These are phyloP conservation scores for Sugiyamaella pinicola DNA, from an alignment of 1,139 yeast genomes.

Conservation along the genomic window DNA sequence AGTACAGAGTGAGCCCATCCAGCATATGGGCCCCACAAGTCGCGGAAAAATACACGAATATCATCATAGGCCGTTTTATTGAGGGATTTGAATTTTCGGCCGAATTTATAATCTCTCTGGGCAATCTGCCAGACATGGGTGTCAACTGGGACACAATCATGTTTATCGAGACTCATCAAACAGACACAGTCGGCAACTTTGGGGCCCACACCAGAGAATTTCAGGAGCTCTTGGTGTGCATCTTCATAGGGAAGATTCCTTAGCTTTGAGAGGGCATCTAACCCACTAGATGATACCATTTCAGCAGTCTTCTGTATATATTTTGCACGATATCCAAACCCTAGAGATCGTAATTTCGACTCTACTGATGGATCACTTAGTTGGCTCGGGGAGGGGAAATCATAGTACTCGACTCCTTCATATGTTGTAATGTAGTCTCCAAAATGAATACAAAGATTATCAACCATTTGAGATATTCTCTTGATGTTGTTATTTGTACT, in stretches of 20 bases:
- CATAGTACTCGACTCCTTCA: conserved; percentile 61
- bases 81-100: conserved; percentile 48
- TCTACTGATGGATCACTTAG: conserved; percentile 51
- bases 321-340: conserved; percentile 93
- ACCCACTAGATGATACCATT: conserved; percentile 40
- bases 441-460: conserved; percentile 67
- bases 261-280: conserved; percentile 40
- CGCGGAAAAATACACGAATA: conserved; percentile 62
- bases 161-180: conserved; percentile 87
- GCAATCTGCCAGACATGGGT: conserved; percentile 97
- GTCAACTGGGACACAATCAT: conserved; percentile 90
- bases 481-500: conserved; percentile 95
- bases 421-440: conserved; percentile 63
- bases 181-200: conserved; percentile 97
- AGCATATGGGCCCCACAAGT: conserved; percentile 85
- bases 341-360: conserved; percentile 53
- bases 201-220: conserved; percentile 91
- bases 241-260: conserved; percentile 54
- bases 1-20: conserved; percentile 98
- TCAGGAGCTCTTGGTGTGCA: conserved; percentile 65
- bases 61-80: conserved; percentile 61
- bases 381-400: conserved; percentile 70
- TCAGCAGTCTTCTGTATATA: conserved; percentile 80
- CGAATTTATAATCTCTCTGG: conserved; percentile 70
- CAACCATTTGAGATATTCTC: conserved; percentile 92